These are phyloP conservation scores for Neofusicoccum cordaticola DNA, from an alignment of 2,329 filamentous ascomycete species.

Conservation along the genomic window DNA sequence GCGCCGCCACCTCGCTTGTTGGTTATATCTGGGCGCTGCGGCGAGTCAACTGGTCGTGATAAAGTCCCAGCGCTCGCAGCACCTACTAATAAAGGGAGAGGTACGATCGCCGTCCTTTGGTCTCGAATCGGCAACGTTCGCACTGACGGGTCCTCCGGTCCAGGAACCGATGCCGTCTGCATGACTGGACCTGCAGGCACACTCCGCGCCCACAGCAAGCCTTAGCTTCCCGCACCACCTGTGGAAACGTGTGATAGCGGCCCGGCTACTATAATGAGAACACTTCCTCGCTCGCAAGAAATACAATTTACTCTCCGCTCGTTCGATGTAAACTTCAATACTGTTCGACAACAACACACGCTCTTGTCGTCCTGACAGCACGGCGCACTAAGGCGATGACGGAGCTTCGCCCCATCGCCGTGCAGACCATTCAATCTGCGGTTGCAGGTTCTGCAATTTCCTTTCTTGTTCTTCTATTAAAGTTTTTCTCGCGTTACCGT, in stretches of 20 bases:
- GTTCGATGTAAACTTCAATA: background rate
- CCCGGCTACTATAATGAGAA: background rate
- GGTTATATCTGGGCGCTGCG: background rate
- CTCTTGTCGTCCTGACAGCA: background rate
- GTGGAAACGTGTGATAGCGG: background rate
- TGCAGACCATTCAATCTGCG: background rate
- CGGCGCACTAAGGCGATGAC: background rate
- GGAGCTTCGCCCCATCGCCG: constrained; percentile 2
- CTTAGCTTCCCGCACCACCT: background rate
- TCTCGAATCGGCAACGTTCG: background rate
- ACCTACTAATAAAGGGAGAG: background rate
- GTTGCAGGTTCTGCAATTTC: background rate
- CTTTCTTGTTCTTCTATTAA: background rate
- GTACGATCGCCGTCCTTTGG: background rate
- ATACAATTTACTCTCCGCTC: background rate
- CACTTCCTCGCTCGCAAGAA: background rate
- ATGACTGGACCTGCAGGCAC: background rate
- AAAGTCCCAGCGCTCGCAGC: background rate
- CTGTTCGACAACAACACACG: background rate
- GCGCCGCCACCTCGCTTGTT: background rate
- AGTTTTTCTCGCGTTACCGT: background rate
- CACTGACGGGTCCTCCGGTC: background rate
- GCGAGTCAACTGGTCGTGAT: background rate
- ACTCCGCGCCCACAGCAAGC: background rate
- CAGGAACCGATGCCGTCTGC: background rate